Evolutionary conservation across 1,284 basidiomycete species (phyloP), one percentile per base, ranked within the genome.

Genomic region (Sporisorium graminicola): DNA sequence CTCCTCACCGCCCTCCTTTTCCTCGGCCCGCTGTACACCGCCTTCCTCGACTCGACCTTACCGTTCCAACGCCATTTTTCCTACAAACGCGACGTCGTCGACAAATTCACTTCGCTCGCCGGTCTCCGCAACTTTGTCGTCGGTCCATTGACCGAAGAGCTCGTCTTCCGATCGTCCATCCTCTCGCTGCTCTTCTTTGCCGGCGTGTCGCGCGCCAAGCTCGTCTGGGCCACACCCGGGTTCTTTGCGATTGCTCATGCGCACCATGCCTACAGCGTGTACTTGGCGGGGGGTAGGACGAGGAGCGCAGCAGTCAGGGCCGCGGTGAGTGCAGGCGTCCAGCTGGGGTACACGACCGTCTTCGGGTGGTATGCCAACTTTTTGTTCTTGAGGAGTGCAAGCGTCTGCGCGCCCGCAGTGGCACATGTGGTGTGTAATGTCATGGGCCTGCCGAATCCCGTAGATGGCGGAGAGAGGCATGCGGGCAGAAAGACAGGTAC

Each of bases 311-410:
- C 92, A 1, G 87, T 90, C 58, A 88, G 87, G 8, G 93, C 94
- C 0, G 54, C 89, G 6, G 60, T 91, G 12, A 79, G 43, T 0
- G 51, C 58, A 14, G 47, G 37, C 2, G 91, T 97, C 83, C 96
- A 98, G 86, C 88, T 95, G 44, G 85, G 87, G 1, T 98, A 98
- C 86, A 98, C 96, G 0, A 93, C 92, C 5, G 81, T 98, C 9
- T 99, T 98, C 77, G 96, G 96, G 5, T 94, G 92, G 87, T 93
- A 93, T 86, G 92, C 91, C 20, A 90, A 93, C 8, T 97, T 91
- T 85, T 88, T 98, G 29, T 95, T 94, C 86, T 87, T 98, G 2
- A 90, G 93, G 51, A 93, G 94, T 3, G 91, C 91, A 82, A 86
- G 85, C 2, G 76, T 88, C 81, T 40, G 43, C 20, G 57, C 66